phyloP scores from a whole-genome alignment of 306 rosid genomes.

The Cercis canadensis region DNA sequence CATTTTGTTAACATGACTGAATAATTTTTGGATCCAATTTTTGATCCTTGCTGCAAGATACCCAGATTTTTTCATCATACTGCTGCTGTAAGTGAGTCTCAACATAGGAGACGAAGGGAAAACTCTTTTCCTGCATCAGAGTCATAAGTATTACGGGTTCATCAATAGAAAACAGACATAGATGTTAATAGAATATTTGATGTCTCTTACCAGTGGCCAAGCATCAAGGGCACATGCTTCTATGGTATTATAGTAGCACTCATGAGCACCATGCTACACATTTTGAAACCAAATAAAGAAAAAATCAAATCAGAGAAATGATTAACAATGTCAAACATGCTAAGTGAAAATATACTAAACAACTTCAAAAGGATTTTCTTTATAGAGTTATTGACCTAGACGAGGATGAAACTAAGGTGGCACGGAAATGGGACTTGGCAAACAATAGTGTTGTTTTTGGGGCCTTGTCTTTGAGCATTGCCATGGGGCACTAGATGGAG shows the following conservation, averaged over 20 bases:
- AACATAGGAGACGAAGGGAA: slow-evolving; percentile 7
- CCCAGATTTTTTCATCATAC: background rate
- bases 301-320: background rate
- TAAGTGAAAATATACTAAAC: background rate
- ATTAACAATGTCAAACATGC: background rate
- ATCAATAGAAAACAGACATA: no score
- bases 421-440: background rate
- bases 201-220: slow-evolving; percentile 4
- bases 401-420: background rate
- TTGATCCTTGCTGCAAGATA: background rate
- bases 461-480: background rate
- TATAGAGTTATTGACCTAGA: no score
- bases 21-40: background rate
- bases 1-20: background rate
- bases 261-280: slow-evolving; percentile 2
- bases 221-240: slow-evolving; percentile 12
- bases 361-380: no score
- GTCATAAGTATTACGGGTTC: background rate
- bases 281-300: background rate
- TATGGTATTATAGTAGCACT: slow-evolving; percentile 1
- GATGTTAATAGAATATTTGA: no score
- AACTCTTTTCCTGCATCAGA: background rate
- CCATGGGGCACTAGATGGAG: slow-evolving; percentile 17
- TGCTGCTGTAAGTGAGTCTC: background rate
- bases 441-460: background rate